Conservation (phyloP, 2,329 filamentous ascomycete species). For the Basipetospora chlamydospora region DNA sequence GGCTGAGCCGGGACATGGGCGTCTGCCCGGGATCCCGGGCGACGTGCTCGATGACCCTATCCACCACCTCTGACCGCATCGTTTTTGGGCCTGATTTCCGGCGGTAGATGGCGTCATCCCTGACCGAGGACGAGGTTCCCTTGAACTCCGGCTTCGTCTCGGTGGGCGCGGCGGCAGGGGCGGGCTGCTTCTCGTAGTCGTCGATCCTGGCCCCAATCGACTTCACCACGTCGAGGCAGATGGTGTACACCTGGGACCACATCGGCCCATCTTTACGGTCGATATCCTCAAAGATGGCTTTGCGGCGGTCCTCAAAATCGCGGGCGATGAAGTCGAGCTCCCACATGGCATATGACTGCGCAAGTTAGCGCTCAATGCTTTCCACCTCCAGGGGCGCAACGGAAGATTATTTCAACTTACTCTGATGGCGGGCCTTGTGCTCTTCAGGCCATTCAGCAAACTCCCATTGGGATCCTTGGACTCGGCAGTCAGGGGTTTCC, state of each 20-base stretch:
- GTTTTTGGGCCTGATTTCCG: constrained; percentile 20
- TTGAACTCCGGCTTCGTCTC: constrained; percentile 15
- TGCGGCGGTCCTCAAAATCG: constrained; percentile 59
- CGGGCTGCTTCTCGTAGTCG: constrained; percentile 33
- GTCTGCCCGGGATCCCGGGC: constrained; percentile 32
- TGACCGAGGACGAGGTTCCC: constrained; percentile 23
- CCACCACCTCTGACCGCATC: constrained; percentile 28
- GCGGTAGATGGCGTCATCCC: constrained; percentile 30
- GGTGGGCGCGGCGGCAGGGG: constrained; percentile 17
- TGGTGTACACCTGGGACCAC: constrained; percentile 63
- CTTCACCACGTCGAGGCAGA: constrained; percentile 56
- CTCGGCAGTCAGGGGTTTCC: constrained; percentile 67
- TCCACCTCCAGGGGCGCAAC: background rate
- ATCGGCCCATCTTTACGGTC: constrained; percentile 66
- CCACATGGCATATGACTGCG: constrained; percentile 73
- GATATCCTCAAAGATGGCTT: constrained; percentile 74
- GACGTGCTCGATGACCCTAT: constrained; percentile 28
- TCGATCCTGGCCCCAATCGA: constrained; percentile 54
- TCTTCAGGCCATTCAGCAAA: constrained; percentile 67
- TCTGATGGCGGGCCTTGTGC: constrained; percentile 64
- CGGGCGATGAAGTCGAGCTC: constrained; percentile 71
- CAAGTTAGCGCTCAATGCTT: constrained; percentile 10
- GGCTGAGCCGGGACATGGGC: constrained; percentile 32
- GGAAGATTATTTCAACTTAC: constrained; percentile 24
- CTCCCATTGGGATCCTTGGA: constrained; percentile 88